Conservation (phyloP, 164 flowering plant genomes). For the Magnolia sinica region DNA sequence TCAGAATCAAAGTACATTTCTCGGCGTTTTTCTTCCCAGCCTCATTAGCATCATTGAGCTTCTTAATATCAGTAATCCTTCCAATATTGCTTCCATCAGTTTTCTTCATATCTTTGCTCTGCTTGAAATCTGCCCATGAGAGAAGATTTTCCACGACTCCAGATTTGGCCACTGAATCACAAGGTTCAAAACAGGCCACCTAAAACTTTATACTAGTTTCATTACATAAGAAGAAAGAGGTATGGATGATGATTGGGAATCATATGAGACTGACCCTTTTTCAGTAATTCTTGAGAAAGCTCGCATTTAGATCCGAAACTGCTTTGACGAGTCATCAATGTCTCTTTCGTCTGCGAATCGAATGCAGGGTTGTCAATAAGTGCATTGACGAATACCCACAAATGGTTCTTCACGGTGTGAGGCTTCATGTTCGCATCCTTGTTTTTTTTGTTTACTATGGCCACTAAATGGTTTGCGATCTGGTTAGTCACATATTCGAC, state of each 20-base stretch:
- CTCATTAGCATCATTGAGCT: conserved; percentile 87
- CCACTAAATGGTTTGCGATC: conserved; percentile 58
- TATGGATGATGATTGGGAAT: background rate
- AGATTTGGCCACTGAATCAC: conserved; percentile 60
- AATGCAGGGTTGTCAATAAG: conserved; percentile 97
- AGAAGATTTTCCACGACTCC: conserved; percentile 71
- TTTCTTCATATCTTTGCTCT: conserved; percentile 79
- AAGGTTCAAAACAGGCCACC: background rate
- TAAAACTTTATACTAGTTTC: background rate
- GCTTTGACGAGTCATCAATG: conserved; percentile 76
- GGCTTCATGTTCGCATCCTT: conserved; percentile 73
- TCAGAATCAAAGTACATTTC: conserved; percentile 82
- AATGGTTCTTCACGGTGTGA: conserved; percentile 74
- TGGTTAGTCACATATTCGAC: conserved; percentile 84
- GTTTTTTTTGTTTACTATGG: conserved; percentile 62
- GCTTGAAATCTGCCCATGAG: conserved; percentile 84
- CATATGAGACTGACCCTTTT: conserved; percentile 48
- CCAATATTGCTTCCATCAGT: conserved; percentile 75
- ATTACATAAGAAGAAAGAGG: background rate
- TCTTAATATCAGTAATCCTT: conserved; percentile 49
- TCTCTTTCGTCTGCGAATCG: conserved; percentile 98
- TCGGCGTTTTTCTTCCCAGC: conserved; percentile 73
- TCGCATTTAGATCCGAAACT: conserved; percentile 92
- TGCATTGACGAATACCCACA: conserved; percentile 96
- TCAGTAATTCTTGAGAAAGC: conserved; percentile 61